Percentiles rank a stretch among this genome's conserved stretches.
These are phyloP conservation scores for Colletotrichum acutatum DNA, from an alignment of 2,329 filamentous ascomycete genomes.

Conservation along the genomic window DNA sequence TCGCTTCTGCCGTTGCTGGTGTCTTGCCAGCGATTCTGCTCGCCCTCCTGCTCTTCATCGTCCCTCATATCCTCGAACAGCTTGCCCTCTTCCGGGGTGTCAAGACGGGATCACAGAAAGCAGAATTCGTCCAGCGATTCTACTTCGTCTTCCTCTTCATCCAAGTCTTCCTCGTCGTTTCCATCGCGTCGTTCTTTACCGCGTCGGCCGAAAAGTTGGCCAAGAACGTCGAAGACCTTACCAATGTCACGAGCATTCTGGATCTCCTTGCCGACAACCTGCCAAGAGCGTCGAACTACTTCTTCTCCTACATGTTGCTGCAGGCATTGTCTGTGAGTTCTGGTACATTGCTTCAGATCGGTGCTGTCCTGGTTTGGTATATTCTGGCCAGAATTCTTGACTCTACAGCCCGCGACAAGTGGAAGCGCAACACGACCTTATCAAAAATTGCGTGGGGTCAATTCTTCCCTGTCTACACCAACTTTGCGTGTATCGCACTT, in stretches of 20 bases:
- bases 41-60: slow-evolving; percentile 79
- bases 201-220: slow-evolving; percentile 74
- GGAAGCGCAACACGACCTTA: slow-evolving; percentile 83
- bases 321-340: slow-evolving; percentile 93
- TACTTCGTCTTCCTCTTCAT: slow-evolving; percentile 96
- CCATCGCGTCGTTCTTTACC: slow-evolving; percentile 78
- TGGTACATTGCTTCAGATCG: slow-evolving; percentile 85
- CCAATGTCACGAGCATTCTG: slow-evolving; percentile 74
- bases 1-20: slow-evolving; percentile 78
- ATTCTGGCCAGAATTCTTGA: slow-evolving; percentile 84
- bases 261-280: slow-evolving; percentile 80
- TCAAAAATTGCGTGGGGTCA: slow-evolving; percentile 87
- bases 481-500: slow-evolving; percentile 91
- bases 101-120: slow-evolving; percentile 82
- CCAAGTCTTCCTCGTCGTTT: slow-evolving; percentile 93
- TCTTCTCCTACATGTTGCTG: slow-evolving; percentile 98
- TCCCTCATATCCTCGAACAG: slow-evolving; percentile 82
- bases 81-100: slow-evolving; percentile 80
- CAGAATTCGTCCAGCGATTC: slow-evolving; percentile 88
- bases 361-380: slow-evolving; percentile 83
- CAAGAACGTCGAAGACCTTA: slow-evolving; percentile 54
- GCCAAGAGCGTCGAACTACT: slow-evolving; percentile 92
- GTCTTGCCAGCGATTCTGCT: slow-evolving; percentile 84
- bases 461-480: slow-evolving; percentile 96
- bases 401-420: slow-evolving; percentile 84